Evolutionary conservation across 495 filamentous ascomycete genomes (phyloP), one percentile per base, ranked within the genome.

Genomic region (Bacidia rubella): DNA sequence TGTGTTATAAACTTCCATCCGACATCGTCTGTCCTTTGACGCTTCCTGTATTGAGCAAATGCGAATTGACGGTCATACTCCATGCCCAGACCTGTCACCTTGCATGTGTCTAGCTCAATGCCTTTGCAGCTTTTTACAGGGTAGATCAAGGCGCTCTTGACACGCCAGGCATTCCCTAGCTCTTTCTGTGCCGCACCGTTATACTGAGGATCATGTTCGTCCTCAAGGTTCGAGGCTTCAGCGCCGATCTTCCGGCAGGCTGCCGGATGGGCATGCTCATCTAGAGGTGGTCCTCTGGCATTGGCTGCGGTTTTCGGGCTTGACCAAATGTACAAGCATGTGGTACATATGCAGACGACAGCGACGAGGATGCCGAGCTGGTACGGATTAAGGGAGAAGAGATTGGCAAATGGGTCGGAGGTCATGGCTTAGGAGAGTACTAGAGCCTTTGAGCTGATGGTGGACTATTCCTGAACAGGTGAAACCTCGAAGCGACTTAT

Each of bases 41-140:
- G 22, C 62, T 50, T 73, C 60, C 68, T 68, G 62, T 76, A 76
- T 25, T 87, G 80, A 1, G 82, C 85, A 58, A 95, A 87, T 46
- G 78, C 83, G 71, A 88, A 95, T 57, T 86, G 79, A 1, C 90
- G 81, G 64, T 97, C 90, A 63, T 82, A 85, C 63, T 84, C 73
- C 43, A 97, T 72, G 2, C 90, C 90, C 15, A 79, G 80, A 3
- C 77, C 62, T 24, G 89, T 67, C 3, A 94, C 74, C 47, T 80
- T 78, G 41, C 77, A 80, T 48, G 71, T 60, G 49, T 75, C 67
- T 48, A 95, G 62, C 66, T 95, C 87, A 19, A 95, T 79, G 12
- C 83, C 86, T 55, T 74, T 71, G 63, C 90, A 95, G 53, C 83
- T 87, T 69, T 96, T 96, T 58, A 95, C 69, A 0, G 90, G 90